Conservation (phyloP, 2,329 filamentous ascomycete genomes). For the Setomelanomma holmii region DNA sequence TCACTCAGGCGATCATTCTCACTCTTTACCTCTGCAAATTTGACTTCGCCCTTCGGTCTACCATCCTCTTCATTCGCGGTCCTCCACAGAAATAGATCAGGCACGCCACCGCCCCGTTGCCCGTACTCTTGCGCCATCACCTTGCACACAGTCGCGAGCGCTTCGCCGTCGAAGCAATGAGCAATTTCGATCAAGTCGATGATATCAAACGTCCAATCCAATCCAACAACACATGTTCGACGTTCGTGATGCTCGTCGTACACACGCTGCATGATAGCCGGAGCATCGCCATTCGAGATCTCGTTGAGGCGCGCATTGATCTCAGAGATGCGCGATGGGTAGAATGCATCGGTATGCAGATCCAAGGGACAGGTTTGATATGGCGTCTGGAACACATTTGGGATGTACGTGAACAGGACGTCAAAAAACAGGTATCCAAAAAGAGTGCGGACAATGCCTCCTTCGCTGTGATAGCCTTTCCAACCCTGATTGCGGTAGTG, state of each 20-base stretch:
- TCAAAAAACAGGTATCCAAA: constrained; percentile 88
- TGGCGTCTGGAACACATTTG: constrained; percentile 95
- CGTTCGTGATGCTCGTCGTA: constrained; percentile 72
- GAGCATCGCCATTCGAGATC: constrained; percentile 82
- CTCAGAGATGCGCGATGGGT: constrained; percentile 81
- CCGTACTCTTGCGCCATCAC: constrained; percentile 96
- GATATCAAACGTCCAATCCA: constrained; percentile 88
- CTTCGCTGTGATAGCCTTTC: constrained; percentile 95
- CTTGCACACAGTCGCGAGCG: constrained; percentile 84
- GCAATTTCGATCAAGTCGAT: constrained; percentile 82
- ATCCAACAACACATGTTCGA: constrained; percentile 84
- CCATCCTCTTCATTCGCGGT: constrained; percentile 26
- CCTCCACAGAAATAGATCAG: constrained; percentile 91
- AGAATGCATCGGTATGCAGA: constrained; percentile 92
- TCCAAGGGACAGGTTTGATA: constrained; percentile 95
- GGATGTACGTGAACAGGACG: constrained; percentile 88
- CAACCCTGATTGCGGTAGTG: constrained; percentile 83
- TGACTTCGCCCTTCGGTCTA: constrained; percentile 62
- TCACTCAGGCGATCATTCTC: constrained; percentile 92
- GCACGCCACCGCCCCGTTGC: constrained; percentile 83
- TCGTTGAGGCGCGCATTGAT: constrained; percentile 87
- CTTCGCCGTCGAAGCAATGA: constrained; percentile 77
- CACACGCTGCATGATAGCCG: constrained; percentile 69
- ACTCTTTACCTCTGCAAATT: constrained; percentile 70
- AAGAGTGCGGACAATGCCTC: constrained; percentile 88